These are phyloP conservation scores for Astrothelium macrocarpum DNA, from an alignment of 495 filamentous ascomycete genomes.

Conservation along the genomic window DNA sequence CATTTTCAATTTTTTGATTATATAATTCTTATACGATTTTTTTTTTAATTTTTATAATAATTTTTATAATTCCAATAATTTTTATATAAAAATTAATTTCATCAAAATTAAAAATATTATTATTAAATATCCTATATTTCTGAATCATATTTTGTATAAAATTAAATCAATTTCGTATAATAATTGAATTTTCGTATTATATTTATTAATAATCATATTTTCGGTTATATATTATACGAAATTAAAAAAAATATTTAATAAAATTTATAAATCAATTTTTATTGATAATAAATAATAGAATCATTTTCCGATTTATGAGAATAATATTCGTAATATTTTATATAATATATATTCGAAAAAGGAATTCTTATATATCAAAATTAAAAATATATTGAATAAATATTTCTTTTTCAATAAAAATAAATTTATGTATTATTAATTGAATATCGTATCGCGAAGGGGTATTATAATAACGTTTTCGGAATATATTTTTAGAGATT, in stretches of 20 bases:
- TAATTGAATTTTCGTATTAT: constrained; percentile 32
- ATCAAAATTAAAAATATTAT: constrained; percentile 41
- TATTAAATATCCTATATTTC: constrained; percentile 33
- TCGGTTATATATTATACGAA: constrained; percentile 26
- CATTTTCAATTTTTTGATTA: constrained; percentile 37
- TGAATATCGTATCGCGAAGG: constrained; percentile 11
- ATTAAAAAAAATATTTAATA: constrained; percentile 25
- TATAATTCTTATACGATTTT: constrained; percentile 13
- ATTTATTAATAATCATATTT: constrained; percentile 30
- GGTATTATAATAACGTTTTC: constrained; percentile 6
- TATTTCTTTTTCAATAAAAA: constrained; percentile 18
- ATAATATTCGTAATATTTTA: constrained; percentile 37
- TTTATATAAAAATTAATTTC: constrained; percentile 37
- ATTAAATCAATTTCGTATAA: constrained; percentile 33
- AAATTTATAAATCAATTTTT: no score
- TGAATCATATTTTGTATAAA: constrained; percentile 23
- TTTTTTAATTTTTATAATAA: constrained; percentile 27
- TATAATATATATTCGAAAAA: constrained; percentile 23
- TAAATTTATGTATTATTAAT: constrained; percentile 26
- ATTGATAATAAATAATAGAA: constrained; percentile 20
- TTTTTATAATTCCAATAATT: constrained; percentile 24
- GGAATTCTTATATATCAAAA: constrained; percentile 26
- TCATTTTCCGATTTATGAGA: constrained; percentile 15
- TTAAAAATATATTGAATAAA: constrained; percentile 34
- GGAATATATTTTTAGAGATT: background rate